Conservation (phyloP, 768 basidiomycete genomes). For the Coprinopsis strossmayeri region DNA sequence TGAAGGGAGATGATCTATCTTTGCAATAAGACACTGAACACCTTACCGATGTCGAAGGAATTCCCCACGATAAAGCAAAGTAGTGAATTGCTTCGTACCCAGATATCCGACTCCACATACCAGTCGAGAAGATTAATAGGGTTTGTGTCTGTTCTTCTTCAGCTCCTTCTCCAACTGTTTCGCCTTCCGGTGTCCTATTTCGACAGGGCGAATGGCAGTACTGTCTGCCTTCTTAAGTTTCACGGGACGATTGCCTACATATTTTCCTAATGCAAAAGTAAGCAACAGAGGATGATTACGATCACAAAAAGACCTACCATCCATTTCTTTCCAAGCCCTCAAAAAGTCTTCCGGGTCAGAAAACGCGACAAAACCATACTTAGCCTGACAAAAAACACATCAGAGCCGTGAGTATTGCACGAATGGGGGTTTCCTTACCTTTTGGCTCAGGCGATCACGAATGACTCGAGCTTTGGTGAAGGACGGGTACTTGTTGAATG, state of each 20-base stretch:
- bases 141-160: constrained; percentile 86
- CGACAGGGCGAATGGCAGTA: constrained; percentile 80
- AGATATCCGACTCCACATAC: constrained; percentile 2
- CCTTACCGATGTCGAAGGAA: constrained; percentile 4
- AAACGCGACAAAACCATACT: constrained; percentile 96
- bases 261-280: constrained; percentile 58
- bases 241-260: constrained; percentile 97
- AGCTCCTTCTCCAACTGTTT: constrained; percentile 83
- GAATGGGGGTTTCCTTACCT: constrained; percentile 46
- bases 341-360: constrained; percentile 98
- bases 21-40: background rate
- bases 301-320: constrained; percentile 52
- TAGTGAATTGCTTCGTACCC: background rate
- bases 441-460: constrained; percentile 87
- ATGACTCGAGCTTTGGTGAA: constrained; percentile 96
- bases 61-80: too few relatives aligned
- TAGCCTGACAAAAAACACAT: constrained; percentile 50
- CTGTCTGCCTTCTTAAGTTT: constrained; percentile 92
- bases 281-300: background rate
- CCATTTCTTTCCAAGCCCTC: constrained; percentile 99
- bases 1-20: background rate
- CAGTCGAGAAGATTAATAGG: constrained; percentile 45
- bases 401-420: constrained; percentile 2
- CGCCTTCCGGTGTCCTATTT: constrained; percentile 91
- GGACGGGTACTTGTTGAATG: constrained; percentile 89